Base-by-base conservation (phyloP, 331 rosid genomes). In the Acacia pycnantha region DNA sequence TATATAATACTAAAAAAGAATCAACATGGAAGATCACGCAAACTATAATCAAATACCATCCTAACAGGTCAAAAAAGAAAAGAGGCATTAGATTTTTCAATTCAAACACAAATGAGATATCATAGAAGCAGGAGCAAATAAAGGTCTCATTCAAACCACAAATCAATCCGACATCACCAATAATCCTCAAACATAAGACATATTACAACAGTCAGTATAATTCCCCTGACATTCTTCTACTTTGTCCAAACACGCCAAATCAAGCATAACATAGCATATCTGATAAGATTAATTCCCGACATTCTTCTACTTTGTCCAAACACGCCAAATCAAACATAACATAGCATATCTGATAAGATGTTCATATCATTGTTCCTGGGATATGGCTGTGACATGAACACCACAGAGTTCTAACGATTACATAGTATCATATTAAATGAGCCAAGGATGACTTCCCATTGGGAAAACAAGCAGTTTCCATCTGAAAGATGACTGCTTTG, bases 361-460 rank as follows among this genome's bases (percentile, higher is more conserved):
- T 74, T 14, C 37, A 56, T 62, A 64, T 19, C 80, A 43, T 35
- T 53, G 64, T 81, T 84, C 64, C 59, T 47, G 31, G 40, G 40
- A 77, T 43, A 37, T 37, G 24, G 26, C 81, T 76, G 76, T 76
- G 76, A 81, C 27, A 76, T 51, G 40, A 84, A 70, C 14, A 77
- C 11, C 16, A 62, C 2, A 53, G 10, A 16, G 24, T 53, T 10
- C 9, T 6, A 37, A 41, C 53, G 48, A 41, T 67, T 11, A 70
- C 74, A 50, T 44, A 62, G 31, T 40, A 40, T 58, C 41, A 22
- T 58, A 27, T 46, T 58, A 73, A 81, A 67, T 47, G 84, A 92
- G 97, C 97, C 94, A 89, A 92, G 97, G 94, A 92, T 92, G 97
- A 92, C 97, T 92, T 92, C 89, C 97, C 93, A 50, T 62, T 81